These are phyloP conservation scores for Neocucurbitaria cava DNA, from an alignment of 2,329 filamentous ascomycete genomes.

Conservation along the genomic window DNA sequence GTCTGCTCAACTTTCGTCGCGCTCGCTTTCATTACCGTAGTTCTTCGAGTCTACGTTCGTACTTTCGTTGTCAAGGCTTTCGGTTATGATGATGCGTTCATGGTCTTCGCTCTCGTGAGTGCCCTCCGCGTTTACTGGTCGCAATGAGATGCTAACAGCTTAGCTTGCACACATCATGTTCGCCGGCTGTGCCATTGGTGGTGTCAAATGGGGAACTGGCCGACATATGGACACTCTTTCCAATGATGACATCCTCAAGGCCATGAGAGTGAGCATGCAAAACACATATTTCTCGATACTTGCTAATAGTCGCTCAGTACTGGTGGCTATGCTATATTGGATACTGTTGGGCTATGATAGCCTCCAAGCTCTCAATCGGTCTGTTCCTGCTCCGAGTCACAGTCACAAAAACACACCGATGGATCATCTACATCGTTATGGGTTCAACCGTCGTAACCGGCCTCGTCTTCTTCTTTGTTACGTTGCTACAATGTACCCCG, in stretches of 20 bases:
- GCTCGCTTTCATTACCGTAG: constrained; percentile 48
- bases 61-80: constrained; percentile 49
- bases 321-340: constrained; percentile 47
- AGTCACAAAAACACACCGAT: constrained; percentile 34
- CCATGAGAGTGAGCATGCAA: constrained; percentile 32
- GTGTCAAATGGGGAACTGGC: constrained; percentile 42
- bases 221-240: constrained; percentile 37
- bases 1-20: constrained; percentile 48
- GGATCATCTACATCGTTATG: constrained; percentile 50
- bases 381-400: constrained; percentile 46
- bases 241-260: constrained; percentile 30
- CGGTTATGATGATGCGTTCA: constrained; percentile 44
- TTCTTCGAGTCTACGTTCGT: constrained; percentile 52
- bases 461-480: constrained; percentile 55
- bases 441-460: constrained; percentile 45
- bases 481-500: constrained; percentile 60
- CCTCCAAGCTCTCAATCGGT: constrained; percentile 42
- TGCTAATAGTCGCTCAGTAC: constrained; percentile 26
- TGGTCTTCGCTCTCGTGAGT: constrained; percentile 39
- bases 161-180: constrained; percentile 40
- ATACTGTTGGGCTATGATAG: constrained; percentile 43
- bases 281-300: not conserved
- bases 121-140: not conserved
- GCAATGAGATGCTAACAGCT: constrained; percentile 3
- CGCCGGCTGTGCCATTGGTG: constrained; percentile 38